phyloP scores from a whole-genome alignment of 371 early-diverging fungal species.

The Actinomortierella ambigua region DNA sequence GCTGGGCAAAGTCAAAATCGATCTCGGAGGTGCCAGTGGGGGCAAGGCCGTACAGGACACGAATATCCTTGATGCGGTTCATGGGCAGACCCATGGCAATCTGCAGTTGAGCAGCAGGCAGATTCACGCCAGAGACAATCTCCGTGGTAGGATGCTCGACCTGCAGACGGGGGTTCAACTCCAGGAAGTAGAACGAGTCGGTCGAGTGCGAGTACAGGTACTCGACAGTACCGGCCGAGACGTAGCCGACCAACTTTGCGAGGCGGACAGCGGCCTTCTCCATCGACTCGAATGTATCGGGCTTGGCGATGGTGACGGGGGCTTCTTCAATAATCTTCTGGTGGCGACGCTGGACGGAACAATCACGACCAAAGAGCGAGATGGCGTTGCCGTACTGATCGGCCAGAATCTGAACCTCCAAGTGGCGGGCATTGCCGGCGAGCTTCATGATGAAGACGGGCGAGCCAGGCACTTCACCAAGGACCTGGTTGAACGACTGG shows the following conservation, averaged over 20 bases:
- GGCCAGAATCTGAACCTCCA: conserved; percentile 97
- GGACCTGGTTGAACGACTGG: conserved; percentile 85
- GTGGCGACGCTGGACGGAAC: conserved; percentile 98
- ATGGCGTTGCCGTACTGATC: conserved; percentile 98
- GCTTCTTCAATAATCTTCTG: conserved; percentile 97
- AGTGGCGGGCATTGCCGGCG: conserved; percentile 93
- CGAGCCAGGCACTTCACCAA: conserved; percentile 95
- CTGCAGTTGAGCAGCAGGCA: conserved; percentile 97
- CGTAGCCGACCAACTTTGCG: conserved; percentile 94
- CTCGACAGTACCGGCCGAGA: conserved; percentile 98
- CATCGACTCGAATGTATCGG: conserved; percentile 87
- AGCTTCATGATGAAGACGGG: conserved; percentile 98
- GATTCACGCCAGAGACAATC: conserved; percentile 97
- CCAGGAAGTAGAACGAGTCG: conserved; percentile 94
- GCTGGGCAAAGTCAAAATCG: conserved; percentile 89
- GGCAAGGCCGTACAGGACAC: conserved; percentile 90
- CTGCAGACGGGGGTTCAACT: conserved; percentile 98
- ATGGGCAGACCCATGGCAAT: conserved; percentile 98
- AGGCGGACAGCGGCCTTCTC: conserved; percentile 95
- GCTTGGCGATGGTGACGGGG: conserved; percentile 91
- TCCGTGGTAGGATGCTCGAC: conserved; percentile 99
- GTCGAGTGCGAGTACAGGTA: conserved; percentile 91
- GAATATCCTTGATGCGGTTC: conserved; percentile 92
- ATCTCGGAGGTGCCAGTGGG: conserved; percentile 86
- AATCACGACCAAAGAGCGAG: conserved; percentile 98